phyloP scores from a whole-genome alignment of 1,284 basidiomycete genomes.

The Boletus albobrunnescens region DNA sequence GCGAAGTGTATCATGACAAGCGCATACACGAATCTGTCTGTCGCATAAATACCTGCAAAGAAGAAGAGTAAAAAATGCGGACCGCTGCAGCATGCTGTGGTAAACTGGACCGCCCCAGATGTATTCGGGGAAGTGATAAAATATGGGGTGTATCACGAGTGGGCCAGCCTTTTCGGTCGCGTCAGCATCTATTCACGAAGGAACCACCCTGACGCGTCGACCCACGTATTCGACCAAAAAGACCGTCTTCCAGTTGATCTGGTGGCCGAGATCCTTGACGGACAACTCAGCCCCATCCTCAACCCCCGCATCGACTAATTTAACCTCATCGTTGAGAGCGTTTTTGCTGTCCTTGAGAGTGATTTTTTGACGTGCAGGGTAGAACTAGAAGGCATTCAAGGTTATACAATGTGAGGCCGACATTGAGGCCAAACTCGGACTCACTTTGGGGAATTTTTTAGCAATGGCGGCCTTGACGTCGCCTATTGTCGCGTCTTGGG shows the following conservation, averaged over 20 bases:
- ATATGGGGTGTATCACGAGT: constrained; percentile 84
- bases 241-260: constrained; percentile 82
- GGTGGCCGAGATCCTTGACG: constrained; percentile 86
- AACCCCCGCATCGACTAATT: constrained; percentile 56
- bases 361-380: constrained; percentile 69
- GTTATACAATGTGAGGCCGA: neutral
- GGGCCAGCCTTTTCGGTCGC: constrained; percentile 67
- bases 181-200: constrained; percentile 5
- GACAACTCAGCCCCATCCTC: constrained; percentile 56
- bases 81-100: constrained; percentile 80
- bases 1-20: constrained; percentile 85
- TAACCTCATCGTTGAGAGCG: constrained; percentile 59
- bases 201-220: neutral
- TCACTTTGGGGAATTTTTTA: constrained; percentile 57
- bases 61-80: constrained; percentile 15
- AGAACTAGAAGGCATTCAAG: constrained; percentile 48
- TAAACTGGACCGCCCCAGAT: constrained; percentile 68
- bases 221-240: constrained; percentile 90
- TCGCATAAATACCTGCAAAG: constrained; percentile 7
- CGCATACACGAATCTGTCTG: constrained; percentile 65
- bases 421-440: neutral
- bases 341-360: constrained; percentile 59
- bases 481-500: constrained; percentile 47
- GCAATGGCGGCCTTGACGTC: constrained; percentile 61
- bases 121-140: constrained; percentile 70